phyloP scores from a whole-genome alignment of 345 rosid species.

The Pelargonium nanum region DNA sequence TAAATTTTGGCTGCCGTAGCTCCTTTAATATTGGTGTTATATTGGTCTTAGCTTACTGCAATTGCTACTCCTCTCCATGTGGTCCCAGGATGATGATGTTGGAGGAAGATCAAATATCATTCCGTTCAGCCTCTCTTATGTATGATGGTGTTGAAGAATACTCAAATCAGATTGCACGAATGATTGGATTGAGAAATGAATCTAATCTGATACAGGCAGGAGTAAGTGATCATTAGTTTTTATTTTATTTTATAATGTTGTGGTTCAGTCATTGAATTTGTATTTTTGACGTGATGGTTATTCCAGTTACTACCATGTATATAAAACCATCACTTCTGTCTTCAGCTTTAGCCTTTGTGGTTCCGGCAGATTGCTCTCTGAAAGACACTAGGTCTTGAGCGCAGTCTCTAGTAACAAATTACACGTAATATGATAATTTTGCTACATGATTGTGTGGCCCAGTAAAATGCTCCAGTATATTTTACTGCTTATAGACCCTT shows the following conservation, averaged over 20 bases:
- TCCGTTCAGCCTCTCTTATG: conserved; percentile 76
- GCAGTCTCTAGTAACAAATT: too few relatives aligned
- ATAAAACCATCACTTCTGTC: too few relatives aligned
- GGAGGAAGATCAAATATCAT: conserved; percentile 93
- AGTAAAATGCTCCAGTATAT: too few relatives aligned
- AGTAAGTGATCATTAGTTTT: conserved; percentile 31
- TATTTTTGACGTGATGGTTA: neutral
- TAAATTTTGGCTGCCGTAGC: conserved; percentile 1
- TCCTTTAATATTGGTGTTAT: neutral
- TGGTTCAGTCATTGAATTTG: neutral
- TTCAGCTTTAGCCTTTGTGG: too few relatives aligned
- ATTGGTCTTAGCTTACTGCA: neutral
- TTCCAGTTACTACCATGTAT: neutral
- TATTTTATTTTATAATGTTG: too few relatives aligned
- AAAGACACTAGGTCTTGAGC: too few relatives aligned
- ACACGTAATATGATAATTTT: too few relatives aligned
- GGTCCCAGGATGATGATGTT: conserved; percentile 83
- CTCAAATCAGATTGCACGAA: conserved; percentile 94
- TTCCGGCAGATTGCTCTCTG: too few relatives aligned
- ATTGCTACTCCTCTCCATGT: conserved; percentile 9
- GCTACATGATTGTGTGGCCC: too few relatives aligned
- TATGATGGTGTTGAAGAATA: conserved; percentile 95
- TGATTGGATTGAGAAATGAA: conserved; percentile 84
- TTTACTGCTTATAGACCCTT: too few relatives aligned
- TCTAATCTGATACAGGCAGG: conserved; percentile 81